Percentiles rank a stretch among this genome's conserved stretches.
These are phyloP conservation scores for Macrophomina phaseolina DNA, from an alignment of 2,329 filamentous ascomycete species.

Conservation along the genomic window DNA sequence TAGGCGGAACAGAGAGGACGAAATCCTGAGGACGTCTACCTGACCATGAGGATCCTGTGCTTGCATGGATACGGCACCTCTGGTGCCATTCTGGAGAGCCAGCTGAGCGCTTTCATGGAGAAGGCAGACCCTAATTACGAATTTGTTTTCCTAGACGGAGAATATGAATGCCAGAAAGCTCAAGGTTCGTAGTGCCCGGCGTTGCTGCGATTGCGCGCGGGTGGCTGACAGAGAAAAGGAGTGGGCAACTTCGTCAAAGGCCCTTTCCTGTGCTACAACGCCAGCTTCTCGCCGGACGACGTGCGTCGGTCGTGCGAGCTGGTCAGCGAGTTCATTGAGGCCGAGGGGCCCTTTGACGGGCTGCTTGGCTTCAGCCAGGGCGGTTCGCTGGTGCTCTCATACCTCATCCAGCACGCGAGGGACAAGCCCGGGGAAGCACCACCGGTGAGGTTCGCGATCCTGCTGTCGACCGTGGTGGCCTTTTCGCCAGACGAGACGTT, in stretches of 20 bases:
- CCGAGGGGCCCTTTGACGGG: slow-evolving; percentile 6
- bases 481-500: slow-evolving; percentile 9
- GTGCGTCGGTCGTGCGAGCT: slow-evolving; percentile 10
- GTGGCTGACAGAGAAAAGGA: slow-evolving; percentile 7
- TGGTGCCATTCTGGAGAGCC: slow-evolving; percentile 19
- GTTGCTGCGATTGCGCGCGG: too few relatives aligned
- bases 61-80: slow-evolving; percentile 23
- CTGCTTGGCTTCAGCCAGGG: slow-evolving; percentile 11
- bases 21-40: too few relatives aligned
- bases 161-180: too few relatives aligned
- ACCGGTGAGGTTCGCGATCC: slow-evolving; percentile 19
- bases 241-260: slow-evolving; percentile 14
- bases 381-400: slow-evolving; percentile 4
- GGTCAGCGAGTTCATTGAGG: slow-evolving; percentile 1
- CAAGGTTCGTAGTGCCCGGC: too few relatives aligned
- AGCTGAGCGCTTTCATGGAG: slow-evolving; percentile 13
- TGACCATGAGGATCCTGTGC: slow-evolving; percentile 22
- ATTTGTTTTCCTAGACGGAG: slow-evolving; percentile 24
- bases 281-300: slow-evolving; percentile 10
- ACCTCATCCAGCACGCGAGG: slow-evolving; percentile 12
- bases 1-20: too few relatives aligned
- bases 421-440: neutral
- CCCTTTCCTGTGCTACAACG: slow-evolving; percentile 21
- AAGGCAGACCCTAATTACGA: slow-evolving; percentile 15
- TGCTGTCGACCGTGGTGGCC: slow-evolving; percentile 18